These are phyloP conservation scores for Geotrichum reessii DNA, from an alignment of 1,139 yeast species.

Conservation along the genomic window DNA sequence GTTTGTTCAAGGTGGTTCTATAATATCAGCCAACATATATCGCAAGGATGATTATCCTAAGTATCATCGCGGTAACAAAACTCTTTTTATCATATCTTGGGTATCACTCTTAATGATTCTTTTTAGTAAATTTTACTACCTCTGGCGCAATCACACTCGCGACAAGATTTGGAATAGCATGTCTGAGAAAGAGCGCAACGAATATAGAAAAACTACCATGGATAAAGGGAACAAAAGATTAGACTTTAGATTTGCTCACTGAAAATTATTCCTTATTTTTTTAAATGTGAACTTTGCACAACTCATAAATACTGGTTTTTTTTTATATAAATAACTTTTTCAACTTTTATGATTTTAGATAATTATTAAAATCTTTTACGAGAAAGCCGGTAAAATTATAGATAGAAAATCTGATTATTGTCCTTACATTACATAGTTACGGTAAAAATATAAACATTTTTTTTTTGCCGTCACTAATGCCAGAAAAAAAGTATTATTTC, in stretches of 20 bases:
- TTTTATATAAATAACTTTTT: no score
- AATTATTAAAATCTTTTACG: no score
- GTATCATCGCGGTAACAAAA: conserved; percentile 50
- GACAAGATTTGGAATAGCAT: conserved; percentile 45
- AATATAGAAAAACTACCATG: conserved; percentile 42
- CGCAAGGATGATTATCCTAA: conserved; percentile 50
- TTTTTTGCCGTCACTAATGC: no score
- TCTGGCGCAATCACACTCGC: conserved; percentile 42
- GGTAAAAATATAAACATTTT: no score
- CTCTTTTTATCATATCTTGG: conserved; percentile 38
- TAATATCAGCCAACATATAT: conserved; percentile 49
- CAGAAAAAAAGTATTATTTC: no score
- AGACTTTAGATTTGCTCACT: conserved; percentile 42
- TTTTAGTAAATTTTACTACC: conserved; percentile 39
- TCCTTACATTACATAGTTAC: no score
- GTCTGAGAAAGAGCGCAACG: conserved; percentile 44
- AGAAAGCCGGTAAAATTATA: no score
- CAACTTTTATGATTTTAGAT: no score
- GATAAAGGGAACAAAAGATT: conserved; percentile 53
- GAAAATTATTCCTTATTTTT: not conserved
- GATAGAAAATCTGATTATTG: no score
- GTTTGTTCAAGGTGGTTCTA: conserved; percentile 50
- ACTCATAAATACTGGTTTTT: not conserved
- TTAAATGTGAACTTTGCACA: no score
- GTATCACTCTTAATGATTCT: conserved; percentile 25